phyloP scores from a whole-genome alignment of 306 rosid species.

The Fragaria nilgerrensis region DNA sequence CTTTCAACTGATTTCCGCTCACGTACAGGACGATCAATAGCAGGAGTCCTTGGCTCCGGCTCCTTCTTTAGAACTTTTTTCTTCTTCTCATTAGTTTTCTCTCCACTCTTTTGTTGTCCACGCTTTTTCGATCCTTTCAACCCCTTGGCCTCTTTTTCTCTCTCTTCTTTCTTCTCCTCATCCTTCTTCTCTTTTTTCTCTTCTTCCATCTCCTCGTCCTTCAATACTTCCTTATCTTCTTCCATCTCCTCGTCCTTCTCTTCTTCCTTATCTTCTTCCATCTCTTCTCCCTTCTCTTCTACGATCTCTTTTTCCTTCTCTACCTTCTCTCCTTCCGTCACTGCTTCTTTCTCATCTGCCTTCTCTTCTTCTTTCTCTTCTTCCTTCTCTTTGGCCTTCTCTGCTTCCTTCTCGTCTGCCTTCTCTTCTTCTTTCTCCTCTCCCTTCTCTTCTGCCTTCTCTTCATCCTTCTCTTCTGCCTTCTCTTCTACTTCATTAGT shows the following conservation, averaged over 20 bases:
- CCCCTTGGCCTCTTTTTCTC: constrained; percentile 37
- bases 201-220: constrained; percentile 29
- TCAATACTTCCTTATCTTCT: constrained; percentile 17
- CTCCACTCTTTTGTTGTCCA: constrained; percentile 38
- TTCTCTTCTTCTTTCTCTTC: constrained; percentile 21
- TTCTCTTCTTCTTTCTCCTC: not conserved
- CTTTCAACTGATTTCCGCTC: constrained; percentile 97
- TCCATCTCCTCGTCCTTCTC: not conserved
- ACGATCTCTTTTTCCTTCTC: not conserved
- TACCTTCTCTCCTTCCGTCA: not conserved
- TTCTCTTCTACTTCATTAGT: not conserved
- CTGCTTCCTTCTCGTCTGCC: too few relatives aligned
- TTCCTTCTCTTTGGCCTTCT: constrained; percentile 27
- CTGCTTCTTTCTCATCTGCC: constrained; percentile 31
- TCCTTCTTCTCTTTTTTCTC: constrained; percentile 22
- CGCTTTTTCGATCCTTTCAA: constrained; percentile 50
- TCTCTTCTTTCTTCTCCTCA: constrained; percentile 31
- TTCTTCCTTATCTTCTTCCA: not conserved
- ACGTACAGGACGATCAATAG: constrained; percentile 81
- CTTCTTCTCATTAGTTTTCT: constrained; percentile 46
- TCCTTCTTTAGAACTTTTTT: constrained; percentile 37
- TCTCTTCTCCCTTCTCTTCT: too few relatives aligned
- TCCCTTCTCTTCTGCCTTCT: not conserved
- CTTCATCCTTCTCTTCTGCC: not conserved
- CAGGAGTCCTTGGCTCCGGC: constrained; percentile 74